phyloP scores from a whole-genome alignment of 306 rosid species.

The Trifolium subterraneum region DNA sequence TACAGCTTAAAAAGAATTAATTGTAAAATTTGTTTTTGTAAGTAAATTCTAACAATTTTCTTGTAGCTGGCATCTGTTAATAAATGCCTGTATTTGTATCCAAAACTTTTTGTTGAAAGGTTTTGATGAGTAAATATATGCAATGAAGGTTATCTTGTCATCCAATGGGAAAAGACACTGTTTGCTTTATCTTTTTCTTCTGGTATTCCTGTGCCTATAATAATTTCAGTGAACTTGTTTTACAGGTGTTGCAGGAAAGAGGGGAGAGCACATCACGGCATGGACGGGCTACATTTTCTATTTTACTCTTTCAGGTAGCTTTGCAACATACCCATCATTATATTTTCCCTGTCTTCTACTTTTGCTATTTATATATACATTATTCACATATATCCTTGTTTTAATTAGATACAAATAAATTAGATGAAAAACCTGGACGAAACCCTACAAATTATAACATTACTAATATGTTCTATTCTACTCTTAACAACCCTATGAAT shows the following conservation, averaged over 20 bases:
- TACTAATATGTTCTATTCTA: no score
- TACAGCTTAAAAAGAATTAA: neutral
- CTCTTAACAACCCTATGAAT: no score
- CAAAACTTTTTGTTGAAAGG: conserved; percentile 25
- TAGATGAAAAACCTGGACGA: no score
- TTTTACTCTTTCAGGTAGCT: conserved; percentile 93
- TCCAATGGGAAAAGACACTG: conserved; percentile 21
- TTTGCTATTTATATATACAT: no score
- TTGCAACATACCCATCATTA: conserved; percentile 32
- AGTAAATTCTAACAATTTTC: conserved; percentile 3
- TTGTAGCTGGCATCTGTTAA: conserved; percentile 32
- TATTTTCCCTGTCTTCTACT: no score
- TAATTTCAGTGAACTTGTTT: conserved; percentile 43
- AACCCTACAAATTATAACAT: no score
- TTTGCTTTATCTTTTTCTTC: neutral
- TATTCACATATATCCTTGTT: no score
- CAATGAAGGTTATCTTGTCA: conserved; percentile 27
- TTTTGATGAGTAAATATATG: conserved; percentile 30
- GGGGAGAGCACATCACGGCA: conserved; percentile 99
- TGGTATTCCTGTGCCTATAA: conserved; percentile 9
- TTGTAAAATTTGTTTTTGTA: neutral
- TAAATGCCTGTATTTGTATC: conserved; percentile 26
- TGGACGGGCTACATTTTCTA: conserved; percentile 96
- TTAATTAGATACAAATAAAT: no score
- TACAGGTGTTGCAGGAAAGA: conserved; percentile 97